These are phyloP conservation scores for Microbotryum lychnidis-dioicae DNA, from an alignment of 1,284 basidiomycete species.

Conservation along the genomic window DNA sequence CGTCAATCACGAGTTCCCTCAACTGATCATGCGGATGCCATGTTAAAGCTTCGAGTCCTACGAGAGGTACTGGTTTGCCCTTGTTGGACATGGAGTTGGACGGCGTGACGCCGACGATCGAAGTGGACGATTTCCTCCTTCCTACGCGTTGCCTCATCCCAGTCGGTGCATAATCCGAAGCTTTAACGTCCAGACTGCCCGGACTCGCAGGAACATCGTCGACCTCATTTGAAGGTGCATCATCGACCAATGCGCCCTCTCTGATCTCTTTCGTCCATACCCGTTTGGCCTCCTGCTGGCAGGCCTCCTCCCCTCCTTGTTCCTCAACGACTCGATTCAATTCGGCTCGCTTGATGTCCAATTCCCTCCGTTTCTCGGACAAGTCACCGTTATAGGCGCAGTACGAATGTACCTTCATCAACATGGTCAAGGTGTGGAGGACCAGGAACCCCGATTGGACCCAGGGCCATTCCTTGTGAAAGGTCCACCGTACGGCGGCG, in stretches of 20 bases:
- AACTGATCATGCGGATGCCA: slow-evolving; percentile 65
- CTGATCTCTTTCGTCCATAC: background rate
- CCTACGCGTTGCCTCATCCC: background rate
- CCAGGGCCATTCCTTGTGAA: slow-evolving; percentile 91
- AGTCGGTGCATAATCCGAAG: background rate
- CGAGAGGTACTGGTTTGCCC: background rate
- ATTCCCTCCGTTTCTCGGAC: slow-evolving; percentile 34
- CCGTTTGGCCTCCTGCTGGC: background rate
- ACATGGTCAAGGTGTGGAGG: slow-evolving; percentile 78
- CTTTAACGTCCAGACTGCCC: background rate
- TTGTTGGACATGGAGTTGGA: background rate
- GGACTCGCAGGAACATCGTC: too few species aligned
- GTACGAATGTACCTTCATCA: slow-evolving; percentile 98
- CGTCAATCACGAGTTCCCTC: slow-evolving; percentile 62
- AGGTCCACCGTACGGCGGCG: slow-evolving; percentile 71
- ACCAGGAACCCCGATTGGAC: slow-evolving; percentile 87
- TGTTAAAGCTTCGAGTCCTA: slow-evolving; percentile 47
- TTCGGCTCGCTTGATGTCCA: slow-evolving; percentile 44
- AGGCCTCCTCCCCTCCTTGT: slow-evolving; percentile 49
- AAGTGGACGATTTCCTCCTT: background rate
- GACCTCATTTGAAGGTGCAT: too few species aligned
- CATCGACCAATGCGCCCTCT: background rate
- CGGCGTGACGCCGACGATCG: background rate
- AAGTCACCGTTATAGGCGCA: slow-evolving; percentile 81
- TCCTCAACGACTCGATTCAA: slow-evolving; percentile 49